A percentile compares a stretch with the other conserved stretches of the same genome.
Evolutionary conservation across 1,139 yeast genomes (phyloP).

Genomic region (Saccharomycopsis phalli): DNA sequence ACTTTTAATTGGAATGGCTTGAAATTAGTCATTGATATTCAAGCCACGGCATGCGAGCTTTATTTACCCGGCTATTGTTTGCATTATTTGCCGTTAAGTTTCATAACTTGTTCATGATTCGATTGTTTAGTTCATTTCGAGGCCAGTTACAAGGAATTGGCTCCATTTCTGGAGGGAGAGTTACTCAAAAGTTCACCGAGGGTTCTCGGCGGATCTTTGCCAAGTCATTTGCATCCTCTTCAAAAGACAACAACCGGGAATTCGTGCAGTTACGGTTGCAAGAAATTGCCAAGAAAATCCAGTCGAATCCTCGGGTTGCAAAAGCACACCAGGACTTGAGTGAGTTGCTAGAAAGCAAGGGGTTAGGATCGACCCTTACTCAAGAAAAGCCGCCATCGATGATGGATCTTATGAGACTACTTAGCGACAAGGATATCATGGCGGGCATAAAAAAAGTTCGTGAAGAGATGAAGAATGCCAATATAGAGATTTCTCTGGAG

Average conservation of each 20-base stretch:
- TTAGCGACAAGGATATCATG: constrained; percentile 16
- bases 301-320: constrained; percentile 9
- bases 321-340: constrained; percentile 12
- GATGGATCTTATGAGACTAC: constrained; percentile 13
- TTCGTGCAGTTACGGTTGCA: constrained; percentile 14
- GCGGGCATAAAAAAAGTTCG: constrained; percentile 9
- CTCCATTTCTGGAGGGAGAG: too few species aligned
- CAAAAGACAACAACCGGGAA: constrained; percentile 15
- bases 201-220: too few species aligned
- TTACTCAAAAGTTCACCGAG: too few species aligned
- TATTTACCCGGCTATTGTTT: too few species aligned
- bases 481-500: constrained; percentile 14
- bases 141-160: too few species aligned
- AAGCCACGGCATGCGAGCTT: too few species aligned
- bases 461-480: constrained; percentile 15
- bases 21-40: too few species aligned
- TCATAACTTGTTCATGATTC: too few species aligned
- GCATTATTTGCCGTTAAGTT: too few species aligned
- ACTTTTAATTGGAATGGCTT: too few species aligned
- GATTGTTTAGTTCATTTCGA: too few species aligned
- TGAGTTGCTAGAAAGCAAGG: constrained; percentile 5
- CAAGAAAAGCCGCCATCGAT: constrained; percentile 9
- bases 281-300: constrained; percentile 14
- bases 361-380: neutral
- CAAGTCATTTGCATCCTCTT: constrained; percentile 14